phyloP scores from a whole-genome alignment of 129 eudicot species.

The Ambrosia artemisiifolia region DNA sequence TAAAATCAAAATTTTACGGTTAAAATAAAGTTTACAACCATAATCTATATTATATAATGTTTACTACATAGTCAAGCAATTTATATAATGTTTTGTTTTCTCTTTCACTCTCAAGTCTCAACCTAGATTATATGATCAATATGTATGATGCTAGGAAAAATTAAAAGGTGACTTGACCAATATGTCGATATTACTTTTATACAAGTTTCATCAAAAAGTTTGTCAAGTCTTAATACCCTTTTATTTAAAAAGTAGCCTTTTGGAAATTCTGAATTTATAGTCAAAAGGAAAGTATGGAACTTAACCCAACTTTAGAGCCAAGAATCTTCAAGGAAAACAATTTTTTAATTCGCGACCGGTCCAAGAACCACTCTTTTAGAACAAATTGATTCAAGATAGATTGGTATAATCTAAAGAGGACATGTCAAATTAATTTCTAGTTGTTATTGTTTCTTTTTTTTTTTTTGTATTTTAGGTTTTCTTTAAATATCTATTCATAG shows the following conservation, averaged over 20 bases:
- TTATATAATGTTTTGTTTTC: too few species aligned
- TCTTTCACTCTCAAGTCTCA: too few species aligned
- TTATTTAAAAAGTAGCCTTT: conserved; percentile 1
- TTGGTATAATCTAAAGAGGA: background rate
- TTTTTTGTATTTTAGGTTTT: too few species aligned
- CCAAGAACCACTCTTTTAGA: conserved; percentile 10
- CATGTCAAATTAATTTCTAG: too few species aligned
- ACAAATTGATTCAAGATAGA: conserved; percentile 11
- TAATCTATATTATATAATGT: too few species aligned
- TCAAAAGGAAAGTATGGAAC: background rate
- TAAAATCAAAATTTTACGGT: too few species aligned
- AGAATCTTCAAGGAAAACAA: conserved; percentile 9
- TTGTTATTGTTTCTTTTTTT: too few species aligned
- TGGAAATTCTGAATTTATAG: background rate
- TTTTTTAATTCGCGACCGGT: background rate
- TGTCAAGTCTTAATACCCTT: background rate
- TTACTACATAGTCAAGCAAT: too few species aligned
- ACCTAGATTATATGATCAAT: too few species aligned
- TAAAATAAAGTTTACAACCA: too few species aligned
- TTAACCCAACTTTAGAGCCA: background rate
- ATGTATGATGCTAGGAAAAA: background rate
- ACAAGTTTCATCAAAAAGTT: background rate
- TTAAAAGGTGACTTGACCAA: background rate
- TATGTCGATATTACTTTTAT: background rate
- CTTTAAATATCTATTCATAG: too few species aligned